phyloP scores from a whole-genome alignment of 441 rosid genomes.

The Populus trichocarpa region DNA sequence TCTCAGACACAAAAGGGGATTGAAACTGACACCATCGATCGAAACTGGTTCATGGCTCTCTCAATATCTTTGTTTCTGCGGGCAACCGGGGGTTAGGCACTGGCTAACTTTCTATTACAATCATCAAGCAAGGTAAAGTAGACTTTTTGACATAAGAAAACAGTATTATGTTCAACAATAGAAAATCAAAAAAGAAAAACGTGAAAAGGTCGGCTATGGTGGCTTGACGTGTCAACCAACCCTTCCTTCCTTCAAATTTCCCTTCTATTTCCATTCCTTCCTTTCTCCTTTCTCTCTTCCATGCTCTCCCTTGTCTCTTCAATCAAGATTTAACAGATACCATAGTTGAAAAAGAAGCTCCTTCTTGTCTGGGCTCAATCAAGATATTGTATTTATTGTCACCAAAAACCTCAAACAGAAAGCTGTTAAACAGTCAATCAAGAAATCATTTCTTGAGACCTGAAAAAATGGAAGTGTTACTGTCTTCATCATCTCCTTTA shows the following conservation, averaged over 20 bases:
- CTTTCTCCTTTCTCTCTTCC: constrained; percentile 20
- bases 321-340: constrained; percentile 14
- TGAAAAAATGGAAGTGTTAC: constrained; percentile 50
- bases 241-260: constrained; percentile 19
- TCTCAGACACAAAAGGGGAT: too few species aligned
- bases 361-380: neutral
- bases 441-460: neutral
- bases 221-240: constrained; percentile 51
- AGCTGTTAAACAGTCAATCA: neutral
- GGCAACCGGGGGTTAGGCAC: neutral
- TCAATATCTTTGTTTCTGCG: neutral
- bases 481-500: constrained; percentile 35
- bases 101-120: too few species aligned
- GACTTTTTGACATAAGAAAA: constrained; percentile 11
- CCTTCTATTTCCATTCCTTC: neutral
- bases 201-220: constrained; percentile 4
- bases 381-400: neutral
- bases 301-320: constrained; percentile 10
- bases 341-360: constrained; percentile 4
- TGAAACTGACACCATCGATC: too few species aligned
- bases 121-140: neutral
- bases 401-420: neutral
- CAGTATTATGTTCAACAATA: constrained; percentile 2
- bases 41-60: too few species aligned
- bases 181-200: neutral